Conservation (phyloP, 768 basidiomycete species). For the Austroboletus eburneus region DNA sequence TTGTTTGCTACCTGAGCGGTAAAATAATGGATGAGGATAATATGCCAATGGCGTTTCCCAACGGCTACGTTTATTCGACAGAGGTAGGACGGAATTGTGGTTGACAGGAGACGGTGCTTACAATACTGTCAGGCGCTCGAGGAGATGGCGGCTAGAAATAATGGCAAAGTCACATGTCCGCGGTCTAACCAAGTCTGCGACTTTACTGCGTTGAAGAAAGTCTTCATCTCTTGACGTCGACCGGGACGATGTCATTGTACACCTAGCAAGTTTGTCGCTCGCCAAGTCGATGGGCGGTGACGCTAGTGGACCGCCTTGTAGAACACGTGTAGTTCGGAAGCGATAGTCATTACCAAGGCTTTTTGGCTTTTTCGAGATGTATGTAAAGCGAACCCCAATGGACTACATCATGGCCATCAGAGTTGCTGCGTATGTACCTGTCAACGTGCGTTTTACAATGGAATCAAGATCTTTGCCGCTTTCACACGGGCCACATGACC, state of each 20-base stretch:
- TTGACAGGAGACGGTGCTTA: conserved; percentile 9
- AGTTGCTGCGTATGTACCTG: conserved; percentile 12
- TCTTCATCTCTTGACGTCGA: conserved; percentile 73
- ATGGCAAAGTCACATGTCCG: conserved; percentile 82
- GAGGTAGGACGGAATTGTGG: conserved; percentile 52
- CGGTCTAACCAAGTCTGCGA: conserved; percentile 61
- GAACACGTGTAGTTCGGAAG: conserved; percentile 24
- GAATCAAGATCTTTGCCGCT: conserved; percentile 22
- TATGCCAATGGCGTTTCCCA: conserved; percentile 86
- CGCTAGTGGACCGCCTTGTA: neutral
- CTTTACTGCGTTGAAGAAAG: conserved; percentile 71
- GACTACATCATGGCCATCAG: neutral
- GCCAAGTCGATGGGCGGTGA: neutral
- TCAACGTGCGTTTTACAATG: conserved; percentile 23
- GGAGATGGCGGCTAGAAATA: conserved; percentile 80
- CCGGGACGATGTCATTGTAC: neutral
- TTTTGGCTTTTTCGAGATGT: conserved; percentile 10
- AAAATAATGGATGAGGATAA: conserved; percentile 95
- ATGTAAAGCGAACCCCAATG: conserved; percentile 16
- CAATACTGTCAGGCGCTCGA: conserved; percentile 61
- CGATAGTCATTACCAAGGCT: conserved; percentile 12
- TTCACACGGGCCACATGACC: conserved; percentile 11
- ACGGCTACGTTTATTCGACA: conserved; percentile 90
- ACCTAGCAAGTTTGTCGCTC: too few relatives aligned
- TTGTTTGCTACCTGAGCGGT: conserved; percentile 88